Evolutionary conservation across 495 filamentous ascomycete genomes (phyloP).

Genomic region (Rostrohypoxylon terebratum): DNA sequence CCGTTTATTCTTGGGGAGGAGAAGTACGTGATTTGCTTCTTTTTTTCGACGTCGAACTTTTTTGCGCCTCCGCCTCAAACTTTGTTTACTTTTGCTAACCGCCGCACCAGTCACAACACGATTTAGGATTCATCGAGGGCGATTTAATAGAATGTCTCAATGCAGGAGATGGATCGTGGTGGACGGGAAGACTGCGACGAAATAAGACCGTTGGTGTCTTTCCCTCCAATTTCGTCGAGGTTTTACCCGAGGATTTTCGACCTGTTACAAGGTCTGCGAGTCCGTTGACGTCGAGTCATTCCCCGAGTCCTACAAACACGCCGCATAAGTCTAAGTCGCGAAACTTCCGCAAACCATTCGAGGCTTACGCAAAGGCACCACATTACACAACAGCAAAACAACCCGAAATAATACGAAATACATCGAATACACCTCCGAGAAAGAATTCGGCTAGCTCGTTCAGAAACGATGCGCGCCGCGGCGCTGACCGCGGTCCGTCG

Average conservation of each 20-base stretch:
- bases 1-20: conserved; percentile 96
- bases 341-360: conserved; percentile 77
- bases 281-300: conserved; percentile 68
- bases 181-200: conserved; percentile 89
- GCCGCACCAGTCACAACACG: conserved; percentile 76
- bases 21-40: conserved; percentile 67
- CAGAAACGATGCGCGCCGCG: conserved; percentile 41
- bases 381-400: conserved; percentile 65
- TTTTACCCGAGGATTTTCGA: conserved; percentile 84
- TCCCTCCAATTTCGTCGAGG: conserved; percentile 95
- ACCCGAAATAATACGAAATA: conserved; percentile 56
- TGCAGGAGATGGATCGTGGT: conserved; percentile 97
- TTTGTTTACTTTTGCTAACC: conserved; percentile 40
- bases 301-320: conserved; percentile 64
- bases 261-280: conserved; percentile 82
- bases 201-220: conserved; percentile 93
- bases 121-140: conserved; percentile 96
- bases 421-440: conserved; percentile 52
- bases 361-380: conserved; percentile 71
- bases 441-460: conserved; percentile 53
- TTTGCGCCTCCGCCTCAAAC: conserved; percentile 21
- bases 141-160: conserved; percentile 98
- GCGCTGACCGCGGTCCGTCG: conserved; percentile 41
- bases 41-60: background rate
- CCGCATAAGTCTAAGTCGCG: conserved; percentile 65